Conservation (phyloP, 1,139 yeast genomes). For the Arxiozyma slooffiae region DNA sequence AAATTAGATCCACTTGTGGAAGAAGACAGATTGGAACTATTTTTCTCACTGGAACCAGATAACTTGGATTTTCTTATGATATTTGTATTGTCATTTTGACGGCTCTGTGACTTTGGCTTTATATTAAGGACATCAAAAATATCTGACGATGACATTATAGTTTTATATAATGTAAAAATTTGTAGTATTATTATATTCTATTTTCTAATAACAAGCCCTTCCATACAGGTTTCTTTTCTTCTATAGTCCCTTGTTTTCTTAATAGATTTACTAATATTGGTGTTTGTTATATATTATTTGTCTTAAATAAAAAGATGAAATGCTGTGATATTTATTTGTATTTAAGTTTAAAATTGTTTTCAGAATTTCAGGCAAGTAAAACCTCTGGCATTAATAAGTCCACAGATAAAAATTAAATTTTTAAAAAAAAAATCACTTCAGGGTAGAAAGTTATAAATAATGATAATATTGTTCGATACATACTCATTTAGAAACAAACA, state of each 20-base stretch:
- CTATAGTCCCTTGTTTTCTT: not conserved
- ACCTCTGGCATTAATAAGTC: not conserved
- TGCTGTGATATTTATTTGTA: not conserved
- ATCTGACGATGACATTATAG: conserved; percentile 44
- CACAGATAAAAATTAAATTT: no score
- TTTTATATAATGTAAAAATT: not conserved
- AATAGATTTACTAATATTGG: not conserved
- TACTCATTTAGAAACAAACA: no score
- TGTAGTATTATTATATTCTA: not conserved
- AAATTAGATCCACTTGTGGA: not conserved
- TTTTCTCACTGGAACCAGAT: conserved; percentile 4
- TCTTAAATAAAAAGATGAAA: not conserved
- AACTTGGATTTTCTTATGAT: conserved; percentile 8
- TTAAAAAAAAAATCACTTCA: no score
- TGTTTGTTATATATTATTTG: not conserved
- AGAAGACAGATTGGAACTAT: not conserved
- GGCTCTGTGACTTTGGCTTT: conserved; percentile 31
- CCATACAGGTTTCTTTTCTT: no score
- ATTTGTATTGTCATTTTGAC: conserved; percentile 21
- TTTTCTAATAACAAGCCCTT: no score
- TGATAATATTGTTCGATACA: no score
- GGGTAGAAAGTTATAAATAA: not conserved
- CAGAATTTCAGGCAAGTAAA: not conserved
- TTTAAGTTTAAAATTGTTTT: no score
- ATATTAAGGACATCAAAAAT: conserved; percentile 71